phyloP scores from a whole-genome alignment of 2,329 filamentous ascomycete genomes.

The Diaporthe sp. region DNA sequence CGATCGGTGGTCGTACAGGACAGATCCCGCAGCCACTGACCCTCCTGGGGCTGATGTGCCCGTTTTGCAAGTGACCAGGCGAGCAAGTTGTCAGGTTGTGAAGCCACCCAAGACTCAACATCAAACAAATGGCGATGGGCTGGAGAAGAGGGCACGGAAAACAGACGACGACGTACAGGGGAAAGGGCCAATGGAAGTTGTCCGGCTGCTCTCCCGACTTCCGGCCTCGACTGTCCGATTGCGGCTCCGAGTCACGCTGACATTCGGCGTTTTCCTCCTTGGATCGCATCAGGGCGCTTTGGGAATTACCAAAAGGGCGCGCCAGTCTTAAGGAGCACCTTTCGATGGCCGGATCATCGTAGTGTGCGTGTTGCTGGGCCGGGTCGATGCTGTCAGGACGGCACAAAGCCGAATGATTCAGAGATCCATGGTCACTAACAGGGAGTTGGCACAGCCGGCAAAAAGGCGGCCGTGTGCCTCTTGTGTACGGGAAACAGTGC shows the following conservation, averaged over 20 bases:
- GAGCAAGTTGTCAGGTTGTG: not conserved
- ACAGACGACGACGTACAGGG: not conserved
- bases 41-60: not conserved
- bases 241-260: conserved; percentile 23
- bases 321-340: not conserved
- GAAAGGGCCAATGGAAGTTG: not conserved
- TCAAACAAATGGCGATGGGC: conserved; percentile 1
- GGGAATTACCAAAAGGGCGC: conserved; percentile 2
- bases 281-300: not conserved
- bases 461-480: not conserved
- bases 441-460: not conserved
- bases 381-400: not conserved
- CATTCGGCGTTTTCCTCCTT: conserved; percentile 15
- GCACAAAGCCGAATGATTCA: not conserved
- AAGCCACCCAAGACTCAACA: not conserved
- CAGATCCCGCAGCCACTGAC: not conserved
- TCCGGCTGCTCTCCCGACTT: conserved; percentile 14
- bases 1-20: conserved; percentile 6
- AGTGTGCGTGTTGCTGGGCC: not conserved
- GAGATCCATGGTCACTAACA: too few species aligned
- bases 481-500: not conserved
- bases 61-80: not conserved
- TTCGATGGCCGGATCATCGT: conserved; percentile 1
- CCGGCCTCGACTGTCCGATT: conserved; percentile 18
- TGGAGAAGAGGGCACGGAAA: not conserved